phyloP scores from a whole-genome alignment of 1,284 basidiomycete species.

The Cutaneotrichosporon dermatis region DNA sequence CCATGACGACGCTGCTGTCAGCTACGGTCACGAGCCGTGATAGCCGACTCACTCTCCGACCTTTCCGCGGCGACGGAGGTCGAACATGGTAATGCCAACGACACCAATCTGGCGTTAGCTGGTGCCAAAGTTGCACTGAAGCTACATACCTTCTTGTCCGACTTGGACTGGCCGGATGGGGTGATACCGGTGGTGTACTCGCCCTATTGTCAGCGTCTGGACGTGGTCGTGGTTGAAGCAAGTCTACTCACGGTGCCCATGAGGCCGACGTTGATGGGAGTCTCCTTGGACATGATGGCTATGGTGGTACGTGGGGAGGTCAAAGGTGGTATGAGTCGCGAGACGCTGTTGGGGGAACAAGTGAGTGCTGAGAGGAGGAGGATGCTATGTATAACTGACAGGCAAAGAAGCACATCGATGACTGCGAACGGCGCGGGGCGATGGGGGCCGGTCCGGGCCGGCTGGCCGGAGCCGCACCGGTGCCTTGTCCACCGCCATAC shows the following conservation, averaged over 20 bases:
- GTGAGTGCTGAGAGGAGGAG: no score
- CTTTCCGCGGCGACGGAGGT: conserved; percentile 78
- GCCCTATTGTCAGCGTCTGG: conserved; percentile 22
- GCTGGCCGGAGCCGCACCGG: no score
- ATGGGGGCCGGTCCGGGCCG: no score
- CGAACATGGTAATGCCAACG: conserved; percentile 82
- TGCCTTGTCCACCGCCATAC: no score
- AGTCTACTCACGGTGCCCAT: conserved; percentile 44
- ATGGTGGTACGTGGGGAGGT: no score
- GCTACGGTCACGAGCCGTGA: background rate
- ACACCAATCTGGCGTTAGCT: conserved; percentile 58
- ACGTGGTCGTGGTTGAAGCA: no score
- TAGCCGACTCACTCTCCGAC: conserved; percentile 50
- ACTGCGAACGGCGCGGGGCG: no score
- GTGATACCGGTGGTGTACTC: conserved; percentile 93
- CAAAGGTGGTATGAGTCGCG: background rate
- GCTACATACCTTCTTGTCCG: conserved; percentile 76
- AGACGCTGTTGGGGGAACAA: no score
- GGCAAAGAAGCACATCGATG: no score
- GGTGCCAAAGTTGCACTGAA: no score
- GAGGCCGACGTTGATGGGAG: conserved; percentile 44
- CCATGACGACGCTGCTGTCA: conserved; percentile 41
- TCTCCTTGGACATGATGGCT: conserved; percentile 9
- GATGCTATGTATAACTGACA: no score
- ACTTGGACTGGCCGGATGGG: conserved; percentile 79